Evolutionary conservation across 148 eudicot genomes (phyloP), one percentile per base, ranked within the genome.

Genomic region (Agrostemma githago): DNA sequence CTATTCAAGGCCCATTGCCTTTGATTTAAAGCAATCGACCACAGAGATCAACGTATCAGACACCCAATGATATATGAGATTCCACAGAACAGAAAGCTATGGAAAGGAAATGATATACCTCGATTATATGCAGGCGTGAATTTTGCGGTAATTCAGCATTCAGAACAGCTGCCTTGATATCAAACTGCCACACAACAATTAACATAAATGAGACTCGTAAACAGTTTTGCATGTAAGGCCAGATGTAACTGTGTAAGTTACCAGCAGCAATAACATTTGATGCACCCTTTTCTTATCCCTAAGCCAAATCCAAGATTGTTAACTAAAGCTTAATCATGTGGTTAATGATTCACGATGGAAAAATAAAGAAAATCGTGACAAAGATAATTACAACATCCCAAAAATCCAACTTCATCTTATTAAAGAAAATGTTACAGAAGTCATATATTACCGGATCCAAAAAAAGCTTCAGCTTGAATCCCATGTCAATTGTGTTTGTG

Each of bases 141-240:
- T 92, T 95, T 84, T 87, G 94, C 3, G 97, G 97, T 79, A 95
- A 88, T 81, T 95, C 99, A 26, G 97, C 96, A 82, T 95, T 92
- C 53, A 95, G 72, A 66, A 95, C 92, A 68, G 97, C 93, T 62
- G 96, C 89, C 82, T 86, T 95, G 62, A 95, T 86, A 21, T 82
- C 88, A 80, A 95, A 95, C 99, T 95, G 93, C 81, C 72, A 82
- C 34, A 26, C 34, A 26, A 26, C 34, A 26, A 26, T 26, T 26
- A 26, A 26, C 34, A 26, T 26, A 26, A 26, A 26, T 26, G 34
- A 26, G 34, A 26, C 34, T 26, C 34, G 34, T 26, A 26, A 76
- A n/a, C 37, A 42, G 21, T 17, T 26, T 4, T 15, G 12, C 9
- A 9, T 5, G 10, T 43, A 40, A 3, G 54, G 8, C 7, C 19